Conservation (phyloP, 768 basidiomycete genomes). For the Sarcodon aspratus region DNA sequence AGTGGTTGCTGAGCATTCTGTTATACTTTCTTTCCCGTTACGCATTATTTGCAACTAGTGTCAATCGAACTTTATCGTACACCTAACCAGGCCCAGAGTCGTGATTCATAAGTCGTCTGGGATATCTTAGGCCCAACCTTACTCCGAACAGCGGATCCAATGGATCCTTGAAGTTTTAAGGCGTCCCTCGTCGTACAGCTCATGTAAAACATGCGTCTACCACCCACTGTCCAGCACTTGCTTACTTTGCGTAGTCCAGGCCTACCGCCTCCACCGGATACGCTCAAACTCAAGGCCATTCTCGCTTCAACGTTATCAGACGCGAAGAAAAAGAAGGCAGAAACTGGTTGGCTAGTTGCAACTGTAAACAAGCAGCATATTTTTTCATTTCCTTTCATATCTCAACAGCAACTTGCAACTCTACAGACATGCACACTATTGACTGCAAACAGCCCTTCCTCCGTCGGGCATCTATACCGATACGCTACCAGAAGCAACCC, state of each 20-base stretch:
- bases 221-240: conserved; percentile 61
- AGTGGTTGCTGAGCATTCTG: neutral
- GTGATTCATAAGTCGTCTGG: no score
- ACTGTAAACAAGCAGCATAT: conserved; percentile 35
- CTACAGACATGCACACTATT: conserved; percentile 73
- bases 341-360: conserved; percentile 74
- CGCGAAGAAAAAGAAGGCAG: conserved; percentile 51
- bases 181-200: no score
- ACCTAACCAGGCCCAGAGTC: no score
- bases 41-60: no score
- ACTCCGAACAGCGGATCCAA: no score
- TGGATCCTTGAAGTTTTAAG: no score
- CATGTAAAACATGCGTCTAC: conserved; percentile 27
- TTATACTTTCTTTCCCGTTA: neutral
- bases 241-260: conserved; percentile 57
- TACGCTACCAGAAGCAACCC: conserved; percentile 50
- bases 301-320: conserved; percentile 54
- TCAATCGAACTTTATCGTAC: no score
- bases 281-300: conserved; percentile 38
- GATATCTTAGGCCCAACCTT: no score
- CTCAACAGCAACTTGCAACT: conserved; percentile 1
- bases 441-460: conserved; percentile 70
- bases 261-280: conserved; percentile 43
- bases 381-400: neutral
- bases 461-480: conserved; percentile 71